Conservation (phyloP, 306 rosid genomes). For the Hippophae tibetana region DNA sequence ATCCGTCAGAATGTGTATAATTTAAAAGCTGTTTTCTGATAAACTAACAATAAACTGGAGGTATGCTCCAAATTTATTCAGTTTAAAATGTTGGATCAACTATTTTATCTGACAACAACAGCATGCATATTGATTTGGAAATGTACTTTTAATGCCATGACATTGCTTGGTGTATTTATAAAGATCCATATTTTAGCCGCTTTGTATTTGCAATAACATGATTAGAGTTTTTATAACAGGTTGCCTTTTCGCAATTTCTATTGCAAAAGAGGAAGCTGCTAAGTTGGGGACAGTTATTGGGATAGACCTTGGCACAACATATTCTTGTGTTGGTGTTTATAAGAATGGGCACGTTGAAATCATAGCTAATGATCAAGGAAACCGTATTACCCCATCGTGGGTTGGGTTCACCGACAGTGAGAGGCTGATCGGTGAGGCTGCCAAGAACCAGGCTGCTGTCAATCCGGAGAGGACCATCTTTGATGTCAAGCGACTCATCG, state of each 20-base stretch:
- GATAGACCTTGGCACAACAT: slow-evolving; percentile 92
- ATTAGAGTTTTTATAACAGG: slow-evolving; percentile 30
- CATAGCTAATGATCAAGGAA: slow-evolving; percentile 98
- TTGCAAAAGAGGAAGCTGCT: slow-evolving; percentile 78
- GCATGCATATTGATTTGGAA: too few species aligned
- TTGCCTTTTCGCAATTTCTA: slow-evolving; percentile 63
- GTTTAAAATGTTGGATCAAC: too few species aligned
- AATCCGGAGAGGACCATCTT: slow-evolving; percentile 91
- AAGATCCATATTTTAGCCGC: too few species aligned
- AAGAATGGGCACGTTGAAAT: slow-evolving; percentile 95
- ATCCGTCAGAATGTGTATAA: too few species aligned
- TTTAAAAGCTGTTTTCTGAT: too few species aligned
- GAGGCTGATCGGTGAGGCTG: slow-evolving; percentile 98
- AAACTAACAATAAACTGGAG: too few species aligned
- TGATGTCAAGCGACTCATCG: slow-evolving; percentile 95
- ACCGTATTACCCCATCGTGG: slow-evolving; percentile 99
- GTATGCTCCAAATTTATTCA: too few species aligned
- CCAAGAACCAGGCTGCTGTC: slow-evolving; percentile 97
- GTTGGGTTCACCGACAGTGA: slow-evolving; percentile 80
- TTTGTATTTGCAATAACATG: slow-evolving; percentile 23
- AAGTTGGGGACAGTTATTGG: slow-evolving; percentile 96
- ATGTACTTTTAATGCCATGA: too few species aligned
- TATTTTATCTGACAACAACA: too few species aligned
- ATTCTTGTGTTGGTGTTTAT: slow-evolving; percentile 96
- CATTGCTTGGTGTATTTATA: not conserved